Conservation (phyloP, 192 early-diverging fungal species). For the Phlyctochytrium arcticum region DNA sequence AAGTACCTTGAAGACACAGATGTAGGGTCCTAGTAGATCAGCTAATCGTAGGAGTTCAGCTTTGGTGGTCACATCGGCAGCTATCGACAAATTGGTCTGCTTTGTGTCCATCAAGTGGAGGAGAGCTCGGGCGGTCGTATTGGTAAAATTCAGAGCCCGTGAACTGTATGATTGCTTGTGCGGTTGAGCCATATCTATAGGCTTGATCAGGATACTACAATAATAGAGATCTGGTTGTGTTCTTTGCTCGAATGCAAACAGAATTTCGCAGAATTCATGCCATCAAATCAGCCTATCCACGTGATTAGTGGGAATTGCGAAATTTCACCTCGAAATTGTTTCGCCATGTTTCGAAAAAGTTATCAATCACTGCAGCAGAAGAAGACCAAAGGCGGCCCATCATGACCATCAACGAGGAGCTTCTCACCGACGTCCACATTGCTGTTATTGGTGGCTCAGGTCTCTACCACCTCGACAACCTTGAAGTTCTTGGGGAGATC, state of each 20-base stretch:
- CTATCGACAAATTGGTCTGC: constrained; percentile 83
- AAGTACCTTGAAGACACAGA: constrained; percentile 86
- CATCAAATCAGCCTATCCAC: too few species aligned
- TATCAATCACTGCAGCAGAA: too few species aligned
- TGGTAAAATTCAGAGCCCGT: constrained; percentile 64
- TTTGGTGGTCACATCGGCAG: constrained; percentile 88
- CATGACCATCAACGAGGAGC: background rate
- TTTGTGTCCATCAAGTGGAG: constrained; percentile 82
- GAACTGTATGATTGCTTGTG: constrained; percentile 48
- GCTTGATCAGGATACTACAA: too few species aligned
- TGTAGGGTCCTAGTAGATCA: constrained; percentile 86
- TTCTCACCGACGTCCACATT: constrained; percentile 61
- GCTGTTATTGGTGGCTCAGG: constrained; percentile 91
- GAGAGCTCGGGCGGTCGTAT: constrained; percentile 72
- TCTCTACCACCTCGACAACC: constrained; percentile 78
- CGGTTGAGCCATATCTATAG: too few species aligned
- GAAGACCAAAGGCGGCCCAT: too few species aligned
- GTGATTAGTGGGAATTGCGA: too few species aligned
- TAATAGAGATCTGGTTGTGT: too few species aligned
- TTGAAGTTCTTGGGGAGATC: constrained; percentile 75
- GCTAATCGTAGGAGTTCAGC: constrained; percentile 82
- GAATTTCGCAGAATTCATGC: too few species aligned
- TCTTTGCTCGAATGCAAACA: too few species aligned
- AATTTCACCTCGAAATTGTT: too few species aligned
- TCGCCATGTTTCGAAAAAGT: too few species aligned